Base-by-base conservation (phyloP, 768 basidiomycete genomes). In the Termitomyces sp. region DNA sequence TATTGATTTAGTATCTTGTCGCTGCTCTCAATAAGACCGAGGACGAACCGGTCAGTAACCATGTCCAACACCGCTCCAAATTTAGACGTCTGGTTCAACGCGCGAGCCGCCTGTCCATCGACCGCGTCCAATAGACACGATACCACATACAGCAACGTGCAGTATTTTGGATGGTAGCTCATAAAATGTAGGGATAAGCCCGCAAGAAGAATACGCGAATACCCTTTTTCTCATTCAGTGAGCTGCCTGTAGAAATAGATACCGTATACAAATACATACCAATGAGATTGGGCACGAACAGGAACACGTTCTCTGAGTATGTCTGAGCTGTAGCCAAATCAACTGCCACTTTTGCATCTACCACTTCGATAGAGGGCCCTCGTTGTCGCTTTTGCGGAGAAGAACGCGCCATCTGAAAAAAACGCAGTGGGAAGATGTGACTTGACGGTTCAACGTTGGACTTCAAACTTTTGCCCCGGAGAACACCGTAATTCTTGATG, bases 61-160 rank as follows among this genome's bases (percentile, higher is more conserved):
- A 99, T 99, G 71, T 99, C 97, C 64, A 99, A 73, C 43, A 98
- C 96, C 3, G 93, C 94, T 22, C 97, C 97, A 71, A 98, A 98
- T 73, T 96, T 95, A 53, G 90, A 93, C 5, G 93, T 88, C 72
- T 99, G 95, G 11, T 84, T 85, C 41, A 97, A 74, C 0, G 85
- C 84, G 45, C 97, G 79, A 12, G 97, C 97, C 9, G 89, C 95
- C 65, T 88, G 86, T 2, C 97, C 97, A 60, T 98, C 97, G 28
- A 95, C 88, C 15, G 93, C 97, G 66, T 99, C 97, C 62, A 99
- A 77, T 42, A 99, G 78, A 68, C 92, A 94, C 11, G 94, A 98
- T 54, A 98, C 71, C 56, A 83, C 82, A 71, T 99, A 99, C 32
- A 91, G 76, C 40, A 95, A 66, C 0, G 94, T 98, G 71, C 92